Evolutionary conservation across 441 rosid genomes (phyloP).

Genomic region (Corymbia citriodora): DNA sequence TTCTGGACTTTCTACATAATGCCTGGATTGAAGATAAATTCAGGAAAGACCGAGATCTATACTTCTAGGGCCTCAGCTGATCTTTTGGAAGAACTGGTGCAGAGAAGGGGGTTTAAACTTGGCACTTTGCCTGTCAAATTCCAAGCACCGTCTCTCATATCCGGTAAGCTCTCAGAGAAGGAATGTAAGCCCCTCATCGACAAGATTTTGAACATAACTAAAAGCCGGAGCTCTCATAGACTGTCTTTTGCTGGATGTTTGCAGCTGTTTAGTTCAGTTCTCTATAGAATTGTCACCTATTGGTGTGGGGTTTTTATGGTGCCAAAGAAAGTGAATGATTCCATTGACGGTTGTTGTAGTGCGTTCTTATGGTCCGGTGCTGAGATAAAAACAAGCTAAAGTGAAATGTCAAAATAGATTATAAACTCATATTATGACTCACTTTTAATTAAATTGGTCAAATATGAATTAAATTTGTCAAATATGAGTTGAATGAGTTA

Average conservation of each 20-base stretch:
- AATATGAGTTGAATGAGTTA: too few relatives aligned
- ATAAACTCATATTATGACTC: too few relatives aligned
- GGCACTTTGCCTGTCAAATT: background rate
- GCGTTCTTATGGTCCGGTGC: background rate
- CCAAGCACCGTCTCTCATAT: background rate
- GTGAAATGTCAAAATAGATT: too few relatives aligned
- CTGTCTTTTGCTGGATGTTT: background rate
- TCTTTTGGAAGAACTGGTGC: background rate
- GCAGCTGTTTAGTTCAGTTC: background rate
- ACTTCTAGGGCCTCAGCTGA: background rate
- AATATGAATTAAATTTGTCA: too few relatives aligned
- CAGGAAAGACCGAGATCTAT: background rate
- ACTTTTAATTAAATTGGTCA: too few relatives aligned
- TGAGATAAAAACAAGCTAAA: background rate
- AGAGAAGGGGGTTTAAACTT: background rate
- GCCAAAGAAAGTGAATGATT: background rate
- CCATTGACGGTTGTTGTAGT: background rate
- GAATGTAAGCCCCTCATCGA: background rate
- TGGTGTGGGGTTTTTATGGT: fast-evolving
- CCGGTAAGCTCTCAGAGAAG: background rate
- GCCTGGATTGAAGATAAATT: background rate
- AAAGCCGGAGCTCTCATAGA: background rate
- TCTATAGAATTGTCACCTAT: background rate
- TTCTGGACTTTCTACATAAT: background rate
- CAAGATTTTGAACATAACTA: background rate